phyloP scores from a whole-genome alignment of 768 basidiomycete genomes.

The Russula foetens region DNA sequence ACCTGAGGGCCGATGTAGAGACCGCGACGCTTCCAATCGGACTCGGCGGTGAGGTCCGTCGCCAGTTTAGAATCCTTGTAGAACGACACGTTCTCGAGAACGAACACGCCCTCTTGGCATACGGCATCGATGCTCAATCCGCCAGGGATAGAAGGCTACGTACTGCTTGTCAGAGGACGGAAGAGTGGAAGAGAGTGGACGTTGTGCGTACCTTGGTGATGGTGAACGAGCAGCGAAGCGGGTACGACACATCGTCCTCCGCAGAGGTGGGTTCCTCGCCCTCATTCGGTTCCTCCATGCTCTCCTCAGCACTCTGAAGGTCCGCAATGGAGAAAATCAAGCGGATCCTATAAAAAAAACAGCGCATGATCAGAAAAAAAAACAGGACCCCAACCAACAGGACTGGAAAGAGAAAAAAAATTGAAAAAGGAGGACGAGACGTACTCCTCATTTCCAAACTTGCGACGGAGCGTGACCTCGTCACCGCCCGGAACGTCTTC shows the following conservation, averaged over 20 bases:
- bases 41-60: slow-evolving; percentile 74
- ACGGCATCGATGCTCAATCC: slow-evolving; percentile 73
- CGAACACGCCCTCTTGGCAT: slow-evolving; percentile 70
- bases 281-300: slow-evolving; percentile 30
- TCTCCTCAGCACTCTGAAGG: slow-evolving; percentile 44
- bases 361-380: too few relatives aligned
- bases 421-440: too few relatives aligned
- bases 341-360: slow-evolving; percentile 63
- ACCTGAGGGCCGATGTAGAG: slow-evolving; percentile 90
- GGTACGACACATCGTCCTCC: slow-evolving; percentile 41
- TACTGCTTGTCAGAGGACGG: background rate
- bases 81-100: slow-evolving; percentile 83
- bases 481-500: slow-evolving; percentile 64
- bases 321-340: slow-evolving; percentile 92
- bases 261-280: slow-evolving; percentile 34
- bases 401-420: too few relatives aligned
- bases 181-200: background rate
- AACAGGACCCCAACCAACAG: too few relatives aligned
- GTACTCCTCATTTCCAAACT: slow-evolving; percentile 86
- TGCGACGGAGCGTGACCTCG: slow-evolving; percentile 74
- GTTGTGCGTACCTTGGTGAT: slow-evolving; percentile 64
- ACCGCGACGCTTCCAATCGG: slow-evolving; percentile 89
- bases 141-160: slow-evolving; percentile 45
- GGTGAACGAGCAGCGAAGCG: slow-evolving; percentile 71
- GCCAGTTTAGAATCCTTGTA: slow-evolving; percentile 69